phyloP scores from a whole-genome alignment of 2,329 filamentous ascomycete species.

The Onygenales sp. region DNA sequence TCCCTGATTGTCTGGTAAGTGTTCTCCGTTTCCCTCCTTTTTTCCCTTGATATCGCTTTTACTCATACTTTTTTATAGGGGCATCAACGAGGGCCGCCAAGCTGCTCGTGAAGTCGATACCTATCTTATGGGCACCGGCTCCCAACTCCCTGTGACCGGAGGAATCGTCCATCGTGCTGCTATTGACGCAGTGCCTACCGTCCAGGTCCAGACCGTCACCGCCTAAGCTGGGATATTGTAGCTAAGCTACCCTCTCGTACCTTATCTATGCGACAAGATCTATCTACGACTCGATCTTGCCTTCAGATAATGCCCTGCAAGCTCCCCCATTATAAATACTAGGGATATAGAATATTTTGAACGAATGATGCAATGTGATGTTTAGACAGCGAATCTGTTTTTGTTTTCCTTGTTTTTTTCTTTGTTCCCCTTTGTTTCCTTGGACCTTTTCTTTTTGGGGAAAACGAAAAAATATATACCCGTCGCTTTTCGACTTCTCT shows the following conservation, averaged over 20 bases:
- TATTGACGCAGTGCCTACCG: constrained; percentile 31
- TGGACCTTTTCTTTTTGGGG: neutral
- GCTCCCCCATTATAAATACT: no score
- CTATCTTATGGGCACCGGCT: constrained; percentile 67
- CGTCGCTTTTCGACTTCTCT: neutral
- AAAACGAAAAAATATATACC: neutral
- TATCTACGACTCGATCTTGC: no score
- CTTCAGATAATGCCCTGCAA: no score
- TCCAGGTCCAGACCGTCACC: constrained; percentile 15
- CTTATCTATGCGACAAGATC: neutral
- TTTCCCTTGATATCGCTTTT: neutral
- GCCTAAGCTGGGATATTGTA: constrained; percentile 16
- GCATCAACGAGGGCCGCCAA: constrained; percentile 94
- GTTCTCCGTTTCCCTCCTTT: neutral
- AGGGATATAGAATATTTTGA: neutral
- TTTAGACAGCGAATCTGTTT: neutral
- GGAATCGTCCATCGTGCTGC: constrained; percentile 79
- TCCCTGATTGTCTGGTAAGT: constrained; percentile 90
- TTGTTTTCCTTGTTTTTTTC: neutral
- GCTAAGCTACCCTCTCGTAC: neutral
- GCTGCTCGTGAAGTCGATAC: constrained; percentile 85
- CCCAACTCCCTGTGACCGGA: constrained; percentile 77
- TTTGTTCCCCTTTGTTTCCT: neutral
- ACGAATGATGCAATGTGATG: neutral
- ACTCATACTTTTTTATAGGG: constrained; percentile 41